These are phyloP conservation scores for Chlorella sp. DNA, from an alignment of 139 green algal genomes.

Conservation along the genomic window DNA sequence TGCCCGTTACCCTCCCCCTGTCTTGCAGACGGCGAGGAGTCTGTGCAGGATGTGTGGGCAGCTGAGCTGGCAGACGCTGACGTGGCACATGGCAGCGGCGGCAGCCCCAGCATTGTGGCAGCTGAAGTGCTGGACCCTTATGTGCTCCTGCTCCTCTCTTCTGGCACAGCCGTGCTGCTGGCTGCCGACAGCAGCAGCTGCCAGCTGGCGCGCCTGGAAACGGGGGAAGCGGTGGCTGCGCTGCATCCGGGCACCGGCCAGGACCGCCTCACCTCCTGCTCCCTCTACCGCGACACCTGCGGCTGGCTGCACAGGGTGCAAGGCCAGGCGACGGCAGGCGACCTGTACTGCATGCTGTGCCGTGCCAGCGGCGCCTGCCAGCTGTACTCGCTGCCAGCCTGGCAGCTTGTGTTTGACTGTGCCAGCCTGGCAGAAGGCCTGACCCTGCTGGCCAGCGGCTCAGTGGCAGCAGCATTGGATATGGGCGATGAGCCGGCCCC, in stretches of 20 bases:
- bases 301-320: conserved; percentile 55
- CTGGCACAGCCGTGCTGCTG: conserved; percentile 61
- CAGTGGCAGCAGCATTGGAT: conserved; percentile 8
- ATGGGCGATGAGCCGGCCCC: background rate
- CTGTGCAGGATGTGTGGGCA: conserved; percentile 58
- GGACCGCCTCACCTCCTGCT: conserved; percentile 51
- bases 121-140: conserved; percentile 71
- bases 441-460: conserved; percentile 10
- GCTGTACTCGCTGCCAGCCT: conserved; percentile 64
- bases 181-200: background rate
- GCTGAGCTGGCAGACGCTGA: conserved; percentile 46
- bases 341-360: conserved; percentile 43
- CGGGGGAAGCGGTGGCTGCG: background rate
- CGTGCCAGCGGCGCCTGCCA: conserved; percentile 54
- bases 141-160: conserved; percentile 69
- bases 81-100: background rate
- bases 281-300: conserved; percentile 61
- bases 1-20: no score
- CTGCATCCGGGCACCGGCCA: background rate
- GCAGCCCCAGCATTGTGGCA: conserved; percentile 45
- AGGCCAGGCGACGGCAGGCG: background rate
- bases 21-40: conserved; percentile 23
- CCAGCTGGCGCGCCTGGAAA: conserved; percentile 22
- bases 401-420: conserved; percentile 52
- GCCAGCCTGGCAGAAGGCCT: conserved; percentile 39